Base-by-base conservation (phyloP, 495 filamentous ascomycete species). In the Aspergillus olivimuriae region DNA sequence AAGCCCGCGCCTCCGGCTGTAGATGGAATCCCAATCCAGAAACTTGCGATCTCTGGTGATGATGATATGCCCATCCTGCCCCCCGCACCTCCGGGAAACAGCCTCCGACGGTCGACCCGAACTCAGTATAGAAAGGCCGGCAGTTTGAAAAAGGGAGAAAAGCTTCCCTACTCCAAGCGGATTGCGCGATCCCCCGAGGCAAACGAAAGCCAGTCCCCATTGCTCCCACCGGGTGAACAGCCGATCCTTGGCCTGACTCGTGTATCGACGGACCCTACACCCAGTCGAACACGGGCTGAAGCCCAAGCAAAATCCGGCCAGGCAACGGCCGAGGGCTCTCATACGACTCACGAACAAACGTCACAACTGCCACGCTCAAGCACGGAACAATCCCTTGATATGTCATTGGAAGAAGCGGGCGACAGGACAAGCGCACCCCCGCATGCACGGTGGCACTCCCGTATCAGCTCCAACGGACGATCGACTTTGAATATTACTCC, bases 21-120 rank as follows among this genome's bases (percentile, higher is more conserved):
- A 22, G 52, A 59, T 31, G 66, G 55, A 4, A 56, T 70, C n/a
- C n/a, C n/a, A n/a, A n/a, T n/a, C 14, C 67, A 70, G 39, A 58
- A 60, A 32, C 52, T 63, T 73, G 74, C 81, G 30, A 67, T 74
- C 21, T 55, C 70, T 8, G 58, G 64, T n/a, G 65, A 54, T n/a
- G 85, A 89, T 28, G 94, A 97, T 65, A 82, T 84, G 66, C 91
- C 91, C 4, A 95, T 97, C 48, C 66, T 97, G 42, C 83, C 87
- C 1, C 73, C 78, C 52, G 63, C 70, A 18, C 83, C 84, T 17
- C 84, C 80, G 7, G 85, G 87, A 4, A 80, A 82, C 56, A 84
- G 87, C 14, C 74, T 99, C 39, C 78, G 89, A 48, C 77, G 92
- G 42, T 94, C 94, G 28, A 99, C 89, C 12, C 78, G 88, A 28